A percentile compares a stretch with the other conserved stretches of the same genome.
Conservation (phyloP, 768 basidiomycete species). For the Boletus sp. region DNA sequence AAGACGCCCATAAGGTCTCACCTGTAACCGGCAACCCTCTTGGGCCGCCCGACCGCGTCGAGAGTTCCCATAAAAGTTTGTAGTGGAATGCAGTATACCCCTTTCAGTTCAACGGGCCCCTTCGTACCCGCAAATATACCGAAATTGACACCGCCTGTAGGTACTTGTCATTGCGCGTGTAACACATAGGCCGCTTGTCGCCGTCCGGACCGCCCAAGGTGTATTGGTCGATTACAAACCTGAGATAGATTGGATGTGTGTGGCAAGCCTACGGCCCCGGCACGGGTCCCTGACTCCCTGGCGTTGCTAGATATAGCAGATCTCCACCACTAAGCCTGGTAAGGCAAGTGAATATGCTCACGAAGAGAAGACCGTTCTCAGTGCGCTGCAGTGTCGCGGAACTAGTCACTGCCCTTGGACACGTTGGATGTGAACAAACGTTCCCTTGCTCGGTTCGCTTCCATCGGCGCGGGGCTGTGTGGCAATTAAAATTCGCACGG, state of each 20-base stretch:
- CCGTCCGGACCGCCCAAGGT: neutral
- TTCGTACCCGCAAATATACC: neutral
- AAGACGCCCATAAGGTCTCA: neutral
- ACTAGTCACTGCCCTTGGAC: neutral
- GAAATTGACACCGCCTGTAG: neutral
- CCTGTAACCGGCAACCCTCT: neutral
- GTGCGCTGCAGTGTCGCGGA: slow-evolving; percentile 11
- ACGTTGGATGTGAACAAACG: slow-evolving; percentile 2
- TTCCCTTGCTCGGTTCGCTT: slow-evolving; percentile 8
- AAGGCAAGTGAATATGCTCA: slow-evolving; percentile 4
- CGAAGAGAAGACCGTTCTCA: slow-evolving; percentile 6
- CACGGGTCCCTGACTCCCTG: no score
- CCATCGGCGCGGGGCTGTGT: neutral
- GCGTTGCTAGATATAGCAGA: no score
- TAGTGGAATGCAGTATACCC: neutral
- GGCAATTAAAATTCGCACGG: slow-evolving; percentile 27
- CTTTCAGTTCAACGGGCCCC: neutral
- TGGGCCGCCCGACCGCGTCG: no score
- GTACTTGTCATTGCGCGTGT: neutral
- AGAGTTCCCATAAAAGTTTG: no score
- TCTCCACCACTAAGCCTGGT: neutral
- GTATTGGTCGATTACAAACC: slow-evolving; percentile 1
- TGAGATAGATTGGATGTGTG: slow-evolving; percentile 1
- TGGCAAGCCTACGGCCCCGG: neutral
- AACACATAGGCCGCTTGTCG: neutral